Evolutionary conservation across 1,139 yeast genomes (phyloP).

Genomic region (Hansenula anomala): DNA sequence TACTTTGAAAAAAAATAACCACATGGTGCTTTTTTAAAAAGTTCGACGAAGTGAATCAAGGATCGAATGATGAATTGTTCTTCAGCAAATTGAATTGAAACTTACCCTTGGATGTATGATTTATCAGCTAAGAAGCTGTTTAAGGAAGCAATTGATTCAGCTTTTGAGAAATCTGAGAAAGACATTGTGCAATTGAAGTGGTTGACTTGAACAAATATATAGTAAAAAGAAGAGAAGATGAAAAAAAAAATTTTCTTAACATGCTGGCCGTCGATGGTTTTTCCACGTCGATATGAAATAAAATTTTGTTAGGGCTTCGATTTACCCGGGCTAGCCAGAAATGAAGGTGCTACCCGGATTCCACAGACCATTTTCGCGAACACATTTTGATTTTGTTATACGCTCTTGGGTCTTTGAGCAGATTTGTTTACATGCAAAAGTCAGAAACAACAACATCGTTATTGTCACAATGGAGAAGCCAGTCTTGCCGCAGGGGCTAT

Average conservation of each 20-base stretch:
- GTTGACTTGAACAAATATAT: neutral
- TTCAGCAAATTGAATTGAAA: slow-evolving; percentile 20
- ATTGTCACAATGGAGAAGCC: slow-evolving; percentile 18
- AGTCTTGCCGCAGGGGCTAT: slow-evolving; percentile 66
- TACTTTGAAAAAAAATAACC: too few relatives aligned
- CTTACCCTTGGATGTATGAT: slow-evolving; percentile 94
- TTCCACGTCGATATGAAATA: neutral
- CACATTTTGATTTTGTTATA: too few relatives aligned
- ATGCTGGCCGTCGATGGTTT: neutral
- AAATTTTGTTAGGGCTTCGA: neutral
- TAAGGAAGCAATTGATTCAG: slow-evolving; percentile 78
- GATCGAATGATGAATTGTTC: too few relatives aligned
- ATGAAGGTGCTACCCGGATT: too few relatives aligned
- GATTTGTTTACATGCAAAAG: too few relatives aligned
- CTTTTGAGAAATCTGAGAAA: slow-evolving; percentile 74
- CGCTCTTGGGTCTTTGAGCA: too few relatives aligned
- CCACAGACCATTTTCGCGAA: neutral
- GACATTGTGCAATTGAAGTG: slow-evolving; percentile 42
- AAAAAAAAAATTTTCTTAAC: slow-evolving; percentile 3
- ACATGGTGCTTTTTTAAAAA: too few relatives aligned
- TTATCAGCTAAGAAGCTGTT: slow-evolving; percentile 86
- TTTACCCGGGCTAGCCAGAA: neutral
- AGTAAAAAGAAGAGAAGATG: neutral
- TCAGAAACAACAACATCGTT: too few relatives aligned
- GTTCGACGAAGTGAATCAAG: too few relatives aligned